These are phyloP conservation scores for Astrothelium macrocarpum DNA, from an alignment of 495 filamentous ascomycete genomes.

Conservation along the genomic window DNA sequence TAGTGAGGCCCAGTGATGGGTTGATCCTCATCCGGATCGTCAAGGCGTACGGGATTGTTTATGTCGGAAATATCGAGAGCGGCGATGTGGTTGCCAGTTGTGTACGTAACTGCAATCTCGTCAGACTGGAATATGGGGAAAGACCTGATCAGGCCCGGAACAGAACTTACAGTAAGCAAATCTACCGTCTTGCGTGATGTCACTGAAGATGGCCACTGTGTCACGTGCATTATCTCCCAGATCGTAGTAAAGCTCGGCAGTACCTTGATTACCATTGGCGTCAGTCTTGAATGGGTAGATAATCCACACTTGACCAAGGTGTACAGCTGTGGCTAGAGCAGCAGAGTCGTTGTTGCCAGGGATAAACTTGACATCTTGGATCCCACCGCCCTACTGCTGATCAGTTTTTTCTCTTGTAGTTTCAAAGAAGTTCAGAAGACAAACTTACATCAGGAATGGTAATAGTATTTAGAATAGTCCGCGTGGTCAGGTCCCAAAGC, in stretches of 20 bases:
- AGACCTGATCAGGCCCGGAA: not conserved
- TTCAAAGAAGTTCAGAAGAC: not conserved
- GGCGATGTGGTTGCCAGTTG: slow-evolving; percentile 53
- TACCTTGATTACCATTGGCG: slow-evolving; percentile 44
- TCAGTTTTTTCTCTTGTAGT: slow-evolving; percentile 12
- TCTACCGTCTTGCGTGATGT: slow-evolving; percentile 50
- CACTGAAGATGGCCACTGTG: slow-evolving; percentile 51
- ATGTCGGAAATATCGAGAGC: slow-evolving; percentile 56
- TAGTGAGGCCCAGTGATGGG: slow-evolving; percentile 54
- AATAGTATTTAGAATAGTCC: slow-evolving; percentile 50
- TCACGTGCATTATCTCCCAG: slow-evolving; percentile 47
- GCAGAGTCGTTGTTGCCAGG: slow-evolving; percentile 50
- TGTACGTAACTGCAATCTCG: slow-evolving; percentile 40
- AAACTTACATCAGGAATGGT: slow-evolving; percentile 45
- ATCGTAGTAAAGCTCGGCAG: slow-evolving; percentile 48
- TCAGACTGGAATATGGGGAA: not conserved
- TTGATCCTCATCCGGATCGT: slow-evolving; percentile 49
- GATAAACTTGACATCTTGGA: slow-evolving; percentile 59
- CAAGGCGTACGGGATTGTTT: slow-evolving; percentile 48
- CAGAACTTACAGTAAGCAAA: slow-evolving; percentile 37
- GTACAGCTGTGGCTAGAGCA: slow-evolving; percentile 52
- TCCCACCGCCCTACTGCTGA: slow-evolving; percentile 40
- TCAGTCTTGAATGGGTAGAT: slow-evolving; percentile 52
- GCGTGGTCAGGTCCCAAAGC: slow-evolving; percentile 45
- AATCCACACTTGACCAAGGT: slow-evolving; percentile 54